These are phyloP conservation scores for Alternaria novae-zelandiae DNA, from an alignment of 2,329 filamentous ascomycete species.

Conservation along the genomic window DNA sequence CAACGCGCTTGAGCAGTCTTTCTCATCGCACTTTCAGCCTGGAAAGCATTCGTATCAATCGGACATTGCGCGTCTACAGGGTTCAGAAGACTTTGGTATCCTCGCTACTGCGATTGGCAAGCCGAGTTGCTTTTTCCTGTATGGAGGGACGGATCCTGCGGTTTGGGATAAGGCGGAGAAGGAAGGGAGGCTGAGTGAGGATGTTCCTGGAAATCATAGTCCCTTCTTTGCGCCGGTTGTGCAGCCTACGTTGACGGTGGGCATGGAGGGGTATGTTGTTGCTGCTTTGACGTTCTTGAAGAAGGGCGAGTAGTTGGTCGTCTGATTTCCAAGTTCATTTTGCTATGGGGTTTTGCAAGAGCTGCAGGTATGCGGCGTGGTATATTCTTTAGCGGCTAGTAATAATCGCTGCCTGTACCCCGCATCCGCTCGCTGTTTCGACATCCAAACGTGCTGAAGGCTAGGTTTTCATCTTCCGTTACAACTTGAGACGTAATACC, in stretches of 20 bases:
- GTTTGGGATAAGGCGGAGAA: constrained; percentile 58
- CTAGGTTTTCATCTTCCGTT: too few species aligned
- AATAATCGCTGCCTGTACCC: background rate
- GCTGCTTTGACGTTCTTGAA: constrained; percentile 58
- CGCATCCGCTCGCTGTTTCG: background rate
- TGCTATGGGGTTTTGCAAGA: background rate
- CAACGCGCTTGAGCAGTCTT: constrained; percentile 51
- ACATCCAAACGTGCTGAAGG: background rate
- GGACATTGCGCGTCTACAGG: constrained; percentile 52
- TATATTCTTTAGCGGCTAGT: background rate
- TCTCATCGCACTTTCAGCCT: constrained; percentile 54
- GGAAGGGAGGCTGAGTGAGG: constrained; percentile 54
- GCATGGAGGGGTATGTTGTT: constrained; percentile 58
- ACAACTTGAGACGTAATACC: too few species aligned
- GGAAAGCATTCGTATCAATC: constrained; percentile 41
- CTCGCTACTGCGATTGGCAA: constrained; percentile 58
- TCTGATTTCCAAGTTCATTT: too few species aligned
- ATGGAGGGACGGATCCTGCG: constrained; percentile 60
- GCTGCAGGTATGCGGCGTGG: background rate
- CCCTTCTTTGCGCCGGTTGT: constrained; percentile 65
- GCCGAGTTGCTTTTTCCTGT: constrained; percentile 63
- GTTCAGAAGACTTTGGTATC: constrained; percentile 65
- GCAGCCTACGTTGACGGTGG: constrained; percentile 63
- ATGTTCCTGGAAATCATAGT: constrained; percentile 65
- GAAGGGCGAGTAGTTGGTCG: constrained; percentile 4